Evolutionary conservation across 2,329 filamentous ascomycete genomes (phyloP), one percentile per base, ranked within the genome.

Genomic region (Cercospora citrullina): DNA sequence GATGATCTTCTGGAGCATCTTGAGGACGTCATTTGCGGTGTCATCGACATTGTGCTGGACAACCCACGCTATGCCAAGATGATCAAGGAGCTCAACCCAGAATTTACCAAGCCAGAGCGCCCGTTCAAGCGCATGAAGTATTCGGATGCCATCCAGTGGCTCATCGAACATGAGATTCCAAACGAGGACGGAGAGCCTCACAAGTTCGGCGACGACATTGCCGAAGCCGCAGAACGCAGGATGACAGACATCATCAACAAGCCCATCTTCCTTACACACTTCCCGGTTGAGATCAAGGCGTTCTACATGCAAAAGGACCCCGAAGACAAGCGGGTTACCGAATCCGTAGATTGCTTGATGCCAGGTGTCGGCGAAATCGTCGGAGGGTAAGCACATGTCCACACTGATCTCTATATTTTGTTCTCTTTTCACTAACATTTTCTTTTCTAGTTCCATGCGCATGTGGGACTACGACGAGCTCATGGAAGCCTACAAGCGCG

Each of bases 161-260:
- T 99, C 74, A 87, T 88, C 79, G 90, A 94, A 76, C 91, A 97
- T 81, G 88, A 94, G 73, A 97, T 99, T 75, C 88, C 86, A 79
- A 98, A 97, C 86, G 94, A 97, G 80, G 93, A 98, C 69, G 93
- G 91, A 77, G 87, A 96, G 79, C 89, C 91, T 10, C 95, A 99
- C 82, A 85, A 87, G 55, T 98, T 98, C 77, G 95, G 95, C 72
- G 95, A 99, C 79, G 95, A 99, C 79, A 99, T 99, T 76, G 95
- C 95, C 72, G 95, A 98, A 82, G 95, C 95, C 12, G 95, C 95
- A 12, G 95, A 99, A 86, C 91, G 95, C 75, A 88, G 86, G 79
- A 99, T 99, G 95, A 98, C 94, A 1, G 95, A 99, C 80, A 91
- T 90, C 74, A 96, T 99, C 85, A 95, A 96, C 88, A 85, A 88